Evolutionary conservation across 805 yeast species (phyloP), one percentile per base, ranked within the genome.

Genomic region (Lipomyces orientalis): DNA sequence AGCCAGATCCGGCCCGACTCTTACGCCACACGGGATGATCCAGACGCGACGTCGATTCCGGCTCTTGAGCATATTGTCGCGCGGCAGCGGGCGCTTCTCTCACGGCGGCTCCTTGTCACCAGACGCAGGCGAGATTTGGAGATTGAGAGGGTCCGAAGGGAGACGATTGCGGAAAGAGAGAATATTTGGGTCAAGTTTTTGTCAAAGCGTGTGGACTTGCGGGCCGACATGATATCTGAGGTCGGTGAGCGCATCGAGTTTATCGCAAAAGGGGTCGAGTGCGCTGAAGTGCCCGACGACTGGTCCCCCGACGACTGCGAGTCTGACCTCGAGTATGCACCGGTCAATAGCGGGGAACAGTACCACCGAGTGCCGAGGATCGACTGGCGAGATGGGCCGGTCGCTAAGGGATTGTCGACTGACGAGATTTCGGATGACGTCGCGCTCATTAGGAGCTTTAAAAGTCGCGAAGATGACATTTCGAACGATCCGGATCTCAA

Each of bases 401-500:
- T 10, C 34, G 12, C 55, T n/a, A 52, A 25, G 34, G 55, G 55
- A 25, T 9, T 52, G 16, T 52, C 55, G 29, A 31, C 12, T 25
- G 55, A 52, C n/a, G 55, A 52, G 55, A 52, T 52, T 25, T 31
- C 34, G 9, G 34, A 52, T 8, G 55, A 52, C 22, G n/a, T 52
- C n/a, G 55, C 34, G 3, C n/a, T 25, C 19, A 52, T 31, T 1
- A 19, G 59, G 29, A n/a, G n/a, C 49, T 1, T n/a, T 8, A 9
- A 31, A 29, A 35, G 19, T 31, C 35, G 33, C 9, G 22, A 31
- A 2, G 37, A 19, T n/a, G 43, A 43, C 9, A 25, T 49, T 10
- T 43, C 65, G 25, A 43, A 54, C 19, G 31, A 14, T n/a, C 57
- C 64, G 16, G 7, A 19, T 56, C 57, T 4, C 57, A 57, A 22